phyloP scores from a whole-genome alignment of 345 rosid genomes.

The Microcos paniculata region DNA sequence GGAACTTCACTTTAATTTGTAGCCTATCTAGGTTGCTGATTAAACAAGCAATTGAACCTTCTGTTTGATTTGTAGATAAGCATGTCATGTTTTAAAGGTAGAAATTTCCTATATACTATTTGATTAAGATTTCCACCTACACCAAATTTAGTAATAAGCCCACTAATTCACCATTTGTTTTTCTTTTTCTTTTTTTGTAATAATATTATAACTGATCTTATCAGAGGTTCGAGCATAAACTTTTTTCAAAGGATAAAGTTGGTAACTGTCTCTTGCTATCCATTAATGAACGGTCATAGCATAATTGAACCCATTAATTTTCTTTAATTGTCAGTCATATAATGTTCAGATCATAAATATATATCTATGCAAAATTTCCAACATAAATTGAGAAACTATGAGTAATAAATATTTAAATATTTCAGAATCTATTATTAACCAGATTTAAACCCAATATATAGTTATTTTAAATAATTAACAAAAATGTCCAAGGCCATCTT shows the following conservation, averaged over 20 bases:
- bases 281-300: not conserved
- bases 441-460: too few relatives aligned
- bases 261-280: not conserved
- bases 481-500: too few relatives aligned
- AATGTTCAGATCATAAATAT: not conserved
- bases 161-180: not conserved
- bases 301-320: not conserved
- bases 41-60: slow-evolving; percentile 3
- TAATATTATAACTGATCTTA: too few relatives aligned
- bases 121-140: slow-evolving; percentile 2
- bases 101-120: not conserved
- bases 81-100: not conserved
- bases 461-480: too few relatives aligned
- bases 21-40: slow-evolving; percentile 12
- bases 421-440: too few relatives aligned
- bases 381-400: not conserved
- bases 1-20: not conserved
- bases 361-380: not conserved
- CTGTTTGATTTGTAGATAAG: not conserved
- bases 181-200: not conserved
- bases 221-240: too few relatives aligned
- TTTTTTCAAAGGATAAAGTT: not conserved
- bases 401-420: too few relatives aligned
- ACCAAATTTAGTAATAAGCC: not conserved
- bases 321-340: not conserved